These are phyloP conservation scores for Fraxinus platypoda DNA, from an alignment of 305 asterid genomes.

Conservation along the genomic window DNA sequence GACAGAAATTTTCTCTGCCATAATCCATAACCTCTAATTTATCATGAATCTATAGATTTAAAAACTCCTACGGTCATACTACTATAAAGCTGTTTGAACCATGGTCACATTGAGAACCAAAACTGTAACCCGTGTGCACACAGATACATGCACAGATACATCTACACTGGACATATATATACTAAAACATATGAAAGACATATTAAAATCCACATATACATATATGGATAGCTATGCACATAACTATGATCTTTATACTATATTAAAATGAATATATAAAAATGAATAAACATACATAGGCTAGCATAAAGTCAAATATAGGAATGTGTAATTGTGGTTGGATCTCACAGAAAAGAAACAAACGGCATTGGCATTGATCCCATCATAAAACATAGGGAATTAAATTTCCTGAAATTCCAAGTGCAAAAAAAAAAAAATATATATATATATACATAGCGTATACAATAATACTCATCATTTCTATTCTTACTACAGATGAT, in stretches of 20 bases:
- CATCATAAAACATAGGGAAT: not conserved
- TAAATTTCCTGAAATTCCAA: conserved; percentile 1
- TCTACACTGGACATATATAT: not conserved
- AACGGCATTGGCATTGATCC: not conserved
- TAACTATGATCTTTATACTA: not conserved
- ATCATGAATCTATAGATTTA: not conserved
- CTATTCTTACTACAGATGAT: not conserved
- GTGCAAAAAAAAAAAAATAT: not conserved
- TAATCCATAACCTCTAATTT: not conserved
- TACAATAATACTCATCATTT: not conserved
- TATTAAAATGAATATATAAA: not conserved
- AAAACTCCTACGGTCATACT: not conserved
- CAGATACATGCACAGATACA: not conserved
- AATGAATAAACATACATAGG: not conserved
- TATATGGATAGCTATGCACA: not conserved
- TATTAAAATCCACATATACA: not conserved
- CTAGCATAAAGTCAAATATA: not conserved
- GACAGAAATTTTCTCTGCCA: not conserved
- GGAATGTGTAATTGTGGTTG: not conserved
- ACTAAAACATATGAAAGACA: not conserved
- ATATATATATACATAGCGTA: not conserved
- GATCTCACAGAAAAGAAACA: not conserved
- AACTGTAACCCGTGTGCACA: not conserved
- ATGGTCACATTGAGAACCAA: not conserved
- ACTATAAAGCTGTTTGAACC: not conserved